Evolutionary conservation across 2,329 filamentous ascomycete genomes (phyloP), one percentile per base, ranked within the genome.

Genomic region (Albophoma yamanashiensis): DNA sequence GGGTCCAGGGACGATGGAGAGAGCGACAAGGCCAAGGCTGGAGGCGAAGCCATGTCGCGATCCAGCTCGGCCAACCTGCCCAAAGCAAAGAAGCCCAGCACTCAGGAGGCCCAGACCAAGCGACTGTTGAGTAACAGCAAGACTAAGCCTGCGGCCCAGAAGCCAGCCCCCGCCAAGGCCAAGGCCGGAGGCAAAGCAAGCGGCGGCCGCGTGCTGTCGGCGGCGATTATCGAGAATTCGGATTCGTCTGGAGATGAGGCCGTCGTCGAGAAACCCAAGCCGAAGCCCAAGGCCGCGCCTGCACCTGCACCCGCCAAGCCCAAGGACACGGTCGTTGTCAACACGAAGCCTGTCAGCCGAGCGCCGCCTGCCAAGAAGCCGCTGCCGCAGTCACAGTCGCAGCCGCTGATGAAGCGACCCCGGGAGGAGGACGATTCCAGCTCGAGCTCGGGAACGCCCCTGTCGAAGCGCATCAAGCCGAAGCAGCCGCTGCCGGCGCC

Each of bases 381-480:
- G 25, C 55, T 20, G 55, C n/a, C 45, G 20, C 57, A 52, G 34
- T 34, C 57, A 20, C 50, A 34, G 25, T 43, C 53, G 22, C 34
- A 36, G n/a, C 45, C 42, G 38, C 68, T 73, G 14, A 63, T 65
- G 47, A 87, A 87, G 71, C 80, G 84, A 40, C 67, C 76, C 2
- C 79, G 81, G 1, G 82, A 82, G 47, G 74, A 76, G 12, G 74
- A 75, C 17, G 82, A 83, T 64, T 82, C 82, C 60, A 84, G 81
- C 65, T 85, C 82, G 2, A 85, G 82, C 70, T 85, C 83, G 0
- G 81, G 80, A 17, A 81, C 79, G 14, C 82, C 82, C 3, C 72
- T 85, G 14, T 81, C 77, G 67, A 85, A 85, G 71, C 78, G 82
- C n/a, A 73, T 80, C 64, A 84, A 83, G 73, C 72, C 77, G 27